Evolutionary conservation across 352 stramenopile species (phyloP), one percentile per base, ranked within the genome.

Genomic region (Pythium apleroticum): DNA sequence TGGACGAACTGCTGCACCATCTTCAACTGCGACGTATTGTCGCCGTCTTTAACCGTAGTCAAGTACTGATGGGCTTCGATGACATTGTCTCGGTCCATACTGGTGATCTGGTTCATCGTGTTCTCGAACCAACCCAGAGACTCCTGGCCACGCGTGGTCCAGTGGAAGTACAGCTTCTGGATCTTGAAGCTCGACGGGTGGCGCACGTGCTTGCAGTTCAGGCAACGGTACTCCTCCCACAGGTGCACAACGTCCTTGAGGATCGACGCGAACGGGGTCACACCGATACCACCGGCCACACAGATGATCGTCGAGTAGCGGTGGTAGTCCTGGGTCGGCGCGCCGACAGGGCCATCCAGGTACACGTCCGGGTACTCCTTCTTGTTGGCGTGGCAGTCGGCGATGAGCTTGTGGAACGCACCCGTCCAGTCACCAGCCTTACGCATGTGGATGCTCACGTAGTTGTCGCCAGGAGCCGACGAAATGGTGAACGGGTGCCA

Each of bases 401-500:
- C 58, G 28, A 93, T 87, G 6, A 91, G 59, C 2, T 77, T 71
- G 22, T 73, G 72, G 53, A 96, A 73, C 1, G 78, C 80, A 52
- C 77, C 50, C 4, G 84, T 94, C 84, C 82, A 95, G 50, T 93
- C 86, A 52, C 88, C 84, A 31, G 78, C 80, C 3, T 78, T 81
- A 53, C 80, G 83, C 20, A 95, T 91, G 76, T 93, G 84, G 27
- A 95, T 76, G 52, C 80, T 90, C 39, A 94, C 69, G 56, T 91
- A 92, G 53, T 92, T 88, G 74, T 97, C 87, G 0, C 70, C 71
- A 22, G 90, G 90, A 37, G 88, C 88, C 15, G 85, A 96, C 28
- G 89, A 96, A 58, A 98, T 89, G 12, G 87, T 97, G 74, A 97
- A 98, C 49, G 91, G 90, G 57, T 98, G 91, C 90, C 90, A 97